Evolutionary conservation across 2,329 filamentous ascomycete species (phyloP), one percentile per base, ranked within the genome.

Genomic region (Phialocephala sp.): DNA sequence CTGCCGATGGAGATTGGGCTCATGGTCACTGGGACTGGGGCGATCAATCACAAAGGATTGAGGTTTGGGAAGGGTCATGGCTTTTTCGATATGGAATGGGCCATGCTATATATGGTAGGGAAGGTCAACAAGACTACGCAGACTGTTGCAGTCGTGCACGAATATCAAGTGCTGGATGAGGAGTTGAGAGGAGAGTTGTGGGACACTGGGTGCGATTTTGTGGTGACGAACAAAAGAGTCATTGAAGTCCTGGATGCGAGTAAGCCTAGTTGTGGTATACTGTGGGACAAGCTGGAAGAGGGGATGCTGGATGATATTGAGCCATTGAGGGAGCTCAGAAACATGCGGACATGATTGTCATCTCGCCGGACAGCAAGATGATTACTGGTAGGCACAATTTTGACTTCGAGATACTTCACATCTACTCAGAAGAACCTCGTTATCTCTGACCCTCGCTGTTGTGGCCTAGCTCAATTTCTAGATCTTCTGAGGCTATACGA

Each of bases 71-170:
- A 80, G 65, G 79, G 79, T 0, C 75, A 77, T 55, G 76, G 78
- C 12, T 76, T 78, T 54, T 81, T 82, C 54, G 80, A 82, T 56
- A 73, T 82, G 8, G 80, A 80, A 63, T 82, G 79, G 79, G 78
- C 72, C 0, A 76, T 82, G 70, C 69, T 82, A 32, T 75, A 72
- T 32, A 74, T 76, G 20, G 68, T 79, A 14, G 74, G 75, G 4
- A 67, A 76, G 12, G 71, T 81, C 8, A 62, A 60, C 4, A 15
- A 57, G 6, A 55, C 67, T 2, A 75, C 76, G 5, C 70, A 72
- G 0, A 77, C 77, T 2, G 71, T 78, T 1, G 77, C 76, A 6
- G 62, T 81, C 6, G 79, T 78, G 8, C 80, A 82, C 68, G 73
- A 76, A 20, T 81, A 79, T 62, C 80, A 82, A 69, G 74, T 81